phyloP scores from a whole-genome alignment of 1,139 yeast species.

The Geotrichum restrictum region DNA sequence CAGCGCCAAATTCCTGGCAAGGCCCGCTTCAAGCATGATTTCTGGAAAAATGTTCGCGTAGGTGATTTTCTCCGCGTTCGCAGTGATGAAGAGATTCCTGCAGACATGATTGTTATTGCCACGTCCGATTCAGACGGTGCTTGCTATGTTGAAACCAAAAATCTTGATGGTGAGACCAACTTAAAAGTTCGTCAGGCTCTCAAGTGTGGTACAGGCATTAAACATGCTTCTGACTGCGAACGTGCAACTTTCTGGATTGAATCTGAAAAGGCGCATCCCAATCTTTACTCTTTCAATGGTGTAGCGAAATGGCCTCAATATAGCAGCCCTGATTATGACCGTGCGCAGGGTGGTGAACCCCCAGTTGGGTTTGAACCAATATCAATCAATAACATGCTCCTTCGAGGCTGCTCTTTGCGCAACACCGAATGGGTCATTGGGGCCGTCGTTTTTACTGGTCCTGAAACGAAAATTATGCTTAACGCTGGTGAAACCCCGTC shows the following conservation, averaged over 20 bases:
- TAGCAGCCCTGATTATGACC: constrained; percentile 24
- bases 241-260: constrained; percentile 78
- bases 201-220: constrained; percentile 60
- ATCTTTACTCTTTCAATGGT: constrained; percentile 82
- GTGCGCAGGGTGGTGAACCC: constrained; percentile 23
- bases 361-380: constrained; percentile 56
- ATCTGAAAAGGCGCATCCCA: constrained; percentile 84
- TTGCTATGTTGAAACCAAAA: constrained; percentile 90
- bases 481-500: constrained; percentile 93
- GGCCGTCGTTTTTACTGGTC: constrained; percentile 83
- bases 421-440: constrained; percentile 53
- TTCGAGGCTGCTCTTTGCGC: constrained; percentile 79
- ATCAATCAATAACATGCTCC: constrained; percentile 69
- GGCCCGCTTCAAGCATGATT: constrained; percentile 59
- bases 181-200: constrained; percentile 75
- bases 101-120: constrained; percentile 74
- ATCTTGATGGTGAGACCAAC: constrained; percentile 94
- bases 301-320: constrained; percentile 56
- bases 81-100: constrained; percentile 89
- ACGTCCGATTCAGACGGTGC: constrained; percentile 87
- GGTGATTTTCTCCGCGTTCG: constrained; percentile 85
- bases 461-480: constrained; percentile 87
- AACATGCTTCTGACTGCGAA: constrained; percentile 68
- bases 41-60: constrained; percentile 85
- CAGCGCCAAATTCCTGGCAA: constrained; percentile 34